phyloP scores from a whole-genome alignment of 768 basidiomycete species.

The Suillus subluteus region DNA sequence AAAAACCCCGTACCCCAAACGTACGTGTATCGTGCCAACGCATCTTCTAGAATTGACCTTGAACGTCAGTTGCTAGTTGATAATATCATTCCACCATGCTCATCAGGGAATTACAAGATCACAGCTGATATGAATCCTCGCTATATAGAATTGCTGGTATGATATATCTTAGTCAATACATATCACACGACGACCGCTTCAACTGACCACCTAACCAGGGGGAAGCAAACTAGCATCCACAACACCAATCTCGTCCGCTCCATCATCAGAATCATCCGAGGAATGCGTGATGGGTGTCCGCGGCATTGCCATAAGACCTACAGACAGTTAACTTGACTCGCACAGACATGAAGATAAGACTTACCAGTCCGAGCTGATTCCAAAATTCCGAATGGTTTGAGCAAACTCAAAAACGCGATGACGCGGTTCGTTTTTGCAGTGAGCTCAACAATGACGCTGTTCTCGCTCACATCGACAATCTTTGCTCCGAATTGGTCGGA shows the following conservation, averaged over 20 bases:
- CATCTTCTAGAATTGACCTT: background rate
- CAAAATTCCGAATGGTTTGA: conserved; percentile 94
- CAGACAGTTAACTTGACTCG: background rate
- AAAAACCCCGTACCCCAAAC: background rate
- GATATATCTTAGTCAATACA: background rate
- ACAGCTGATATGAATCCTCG: background rate
- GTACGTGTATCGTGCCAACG: background rate
- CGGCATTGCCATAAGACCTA: conserved; percentile 98
- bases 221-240: conserved; percentile 93
- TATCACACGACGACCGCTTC: background rate
- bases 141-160: background rate
- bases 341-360: conserved; percentile 27
- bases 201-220: conserved; percentile 66
- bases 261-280: conserved; percentile 60
- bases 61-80: background rate
- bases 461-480: conserved; percentile 93
- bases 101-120: background rate
- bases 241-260: conserved; percentile 52
- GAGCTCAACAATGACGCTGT: conserved; percentile 94
- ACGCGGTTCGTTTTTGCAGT: conserved; percentile 91
- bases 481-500: conserved; percentile 89
- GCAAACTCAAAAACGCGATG: conserved; percentile 87
- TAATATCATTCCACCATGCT: background rate
- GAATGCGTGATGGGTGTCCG: conserved; percentile 81
- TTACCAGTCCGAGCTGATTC: conserved; percentile 93